A percentile compares a stretch with the other conserved stretches of the same genome.
These are phyloP conservation scores for Komagataella populi DNA, from an alignment of 805 yeast genomes.

Conservation along the genomic window DNA sequence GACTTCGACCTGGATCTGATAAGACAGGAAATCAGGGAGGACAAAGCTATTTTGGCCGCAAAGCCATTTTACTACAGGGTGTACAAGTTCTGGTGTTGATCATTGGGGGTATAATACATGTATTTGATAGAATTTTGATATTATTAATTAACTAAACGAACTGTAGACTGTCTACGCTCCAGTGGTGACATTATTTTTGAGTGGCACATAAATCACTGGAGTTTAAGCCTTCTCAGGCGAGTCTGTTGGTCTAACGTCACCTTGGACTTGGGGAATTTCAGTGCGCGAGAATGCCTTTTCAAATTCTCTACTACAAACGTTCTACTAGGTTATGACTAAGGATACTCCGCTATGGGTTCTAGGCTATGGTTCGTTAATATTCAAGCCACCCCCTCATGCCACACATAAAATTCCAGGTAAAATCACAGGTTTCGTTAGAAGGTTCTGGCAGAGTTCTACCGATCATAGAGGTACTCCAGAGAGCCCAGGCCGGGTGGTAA, in stretches of 20 bases:
- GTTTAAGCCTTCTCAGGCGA: too few relatives aligned
- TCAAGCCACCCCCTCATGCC: constrained; percentile 77
- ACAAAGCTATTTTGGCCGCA: constrained; percentile 23
- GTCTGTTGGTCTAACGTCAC: too few relatives aligned
- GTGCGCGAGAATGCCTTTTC: too few relatives aligned
- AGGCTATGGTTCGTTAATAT: constrained; percentile 83
- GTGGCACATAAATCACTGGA: too few relatives aligned
- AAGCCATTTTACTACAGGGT: constrained; percentile 16
- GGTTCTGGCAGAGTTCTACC: constrained; percentile 86
- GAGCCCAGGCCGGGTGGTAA: constrained; percentile 82
- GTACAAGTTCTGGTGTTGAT: constrained; percentile 33
- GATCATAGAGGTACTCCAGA: constrained; percentile 88
- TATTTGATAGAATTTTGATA: background rate
- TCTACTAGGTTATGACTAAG: background rate
- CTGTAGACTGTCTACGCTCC: background rate
- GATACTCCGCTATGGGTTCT: constrained; percentile 55
- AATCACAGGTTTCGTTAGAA: constrained; percentile 59
- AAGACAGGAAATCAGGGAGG: constrained; percentile 26
- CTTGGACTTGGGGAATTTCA: too few relatives aligned
- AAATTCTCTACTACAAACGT: background rate
- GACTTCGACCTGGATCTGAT: constrained; percentile 8
- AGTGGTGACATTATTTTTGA: background rate
- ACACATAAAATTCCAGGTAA: constrained; percentile 56
- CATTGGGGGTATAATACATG: background rate
- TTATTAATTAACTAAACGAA: background rate